Base-by-base conservation (phyloP, 2,329 filamentous ascomycete species). In the Pseudopyricularia cyperi region DNA sequence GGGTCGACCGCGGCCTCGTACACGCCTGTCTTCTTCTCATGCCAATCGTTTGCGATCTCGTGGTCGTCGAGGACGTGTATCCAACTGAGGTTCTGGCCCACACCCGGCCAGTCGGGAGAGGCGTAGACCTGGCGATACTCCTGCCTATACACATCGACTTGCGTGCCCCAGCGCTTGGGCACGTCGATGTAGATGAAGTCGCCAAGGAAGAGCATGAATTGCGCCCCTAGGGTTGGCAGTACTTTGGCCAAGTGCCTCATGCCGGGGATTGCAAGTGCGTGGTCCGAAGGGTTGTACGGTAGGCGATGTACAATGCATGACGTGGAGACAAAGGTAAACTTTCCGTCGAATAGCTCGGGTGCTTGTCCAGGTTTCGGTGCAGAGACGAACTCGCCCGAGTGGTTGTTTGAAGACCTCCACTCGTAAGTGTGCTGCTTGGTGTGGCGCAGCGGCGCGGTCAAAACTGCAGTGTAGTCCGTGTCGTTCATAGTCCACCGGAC, bases 41-140 rank as follows among this genome's bases (percentile, higher is more conserved):
- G 82, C 89, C 90, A 97, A 68, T 97, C 93, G 60, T 98, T 97
- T 5, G 79, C 79, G 55, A 98, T 96, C 64, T 98, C 93, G 61
- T 98, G 93, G 64, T 98, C 93, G 62, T 98, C 93, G 7, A 96
- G 78, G 2, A 95, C 90, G 62, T 98, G 93, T 46, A 97, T 88
- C 93, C 93, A 98, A 60, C 90, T 94, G n/a, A 97, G 72, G 52
- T 89, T 83, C 58, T 85, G 75, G 1, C 81, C 81, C 11, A 87
- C 82, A 0, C 80, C 71, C 1, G 79, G 73, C 93, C 93, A 98
- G 57, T 95, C 91, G 0, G 91, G 91, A 2, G 90, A 95, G 0
- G 88, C 85, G 62, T 98, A 98, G n/a, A 96, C 83, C 60, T 94
- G 89, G 19, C 91, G 83, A 63, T 98, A 98, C 63, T 96, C 89